Evolutionary conservation across 2,329 filamentous ascomycete genomes (phyloP), one percentile per base, ranked within the genome.

Genomic region (Phialophora expanda): DNA sequence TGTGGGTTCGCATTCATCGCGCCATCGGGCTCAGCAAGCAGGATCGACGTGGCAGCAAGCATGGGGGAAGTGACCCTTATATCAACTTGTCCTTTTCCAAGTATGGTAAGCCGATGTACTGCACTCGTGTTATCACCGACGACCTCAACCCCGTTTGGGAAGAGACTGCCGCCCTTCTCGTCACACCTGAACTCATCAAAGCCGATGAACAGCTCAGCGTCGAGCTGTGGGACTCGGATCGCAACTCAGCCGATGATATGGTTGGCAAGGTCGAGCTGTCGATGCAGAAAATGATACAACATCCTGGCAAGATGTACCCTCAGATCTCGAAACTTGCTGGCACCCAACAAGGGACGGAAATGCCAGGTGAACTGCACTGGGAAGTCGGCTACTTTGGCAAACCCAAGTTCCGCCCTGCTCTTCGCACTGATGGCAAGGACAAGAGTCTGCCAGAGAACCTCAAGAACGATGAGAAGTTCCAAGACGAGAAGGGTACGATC

Each of bases 101-200:
- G 77, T 98, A 97, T 73, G 91, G 91, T 64, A 99, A 99, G 80
- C 94, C 94, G 1, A 96, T 97, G 86, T 98, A 97, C 78, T 97
- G 93, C 78, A 98, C 95, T 1, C 89, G 95, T 56, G 93, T 98
- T 59, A 97, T 98, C 69, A 92, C 94, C 60, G 94, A 98, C 74
- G 90, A 97, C 71, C 84, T 97, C 62, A 96, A 98, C 74, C 95
- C 95, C 0, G 84, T 97, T 4, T 98, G 96, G 82, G 91, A 95
- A 74, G 95, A 98, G 78, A 91, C 87, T 1, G 89, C 91, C 51
- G 93, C 92, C 1, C 83, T 98, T 20, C 82, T 97, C 17, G 91
- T 99, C 5, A 97, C 91, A 0, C 86, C 91, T 0, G 93, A 97
- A 70, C 84, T 97, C 61, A 92, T 98, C 81, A 96, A 95, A 78